Percentiles rank a stretch among this genome's conserved stretches.
These are phyloP conservation scores for Apophysomyces sp. DNA, from an alignment of 371 early-diverging fungal species.

Conservation along the genomic window DNA sequence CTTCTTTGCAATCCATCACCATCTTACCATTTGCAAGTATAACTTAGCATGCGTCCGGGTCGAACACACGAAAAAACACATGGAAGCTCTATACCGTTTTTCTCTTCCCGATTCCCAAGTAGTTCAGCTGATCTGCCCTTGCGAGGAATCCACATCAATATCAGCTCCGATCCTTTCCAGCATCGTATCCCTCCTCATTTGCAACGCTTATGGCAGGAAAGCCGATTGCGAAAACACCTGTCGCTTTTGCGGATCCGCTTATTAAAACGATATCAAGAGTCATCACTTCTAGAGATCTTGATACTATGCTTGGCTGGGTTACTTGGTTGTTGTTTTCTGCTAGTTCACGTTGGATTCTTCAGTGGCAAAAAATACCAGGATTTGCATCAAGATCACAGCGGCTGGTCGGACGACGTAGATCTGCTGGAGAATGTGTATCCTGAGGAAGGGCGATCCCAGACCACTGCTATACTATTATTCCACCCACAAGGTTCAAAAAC, in stretches of 20 bases:
- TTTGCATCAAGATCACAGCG: constrained; percentile 37
- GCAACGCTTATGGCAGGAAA: constrained; percentile 49
- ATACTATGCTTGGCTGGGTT: constrained; percentile 13
- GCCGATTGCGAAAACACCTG: constrained; percentile 22
- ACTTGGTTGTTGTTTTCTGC: constrained; percentile 23
- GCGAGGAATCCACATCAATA: constrained; percentile 54
- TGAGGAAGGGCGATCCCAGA: constrained; percentile 49
- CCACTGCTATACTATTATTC: constrained; percentile 52
- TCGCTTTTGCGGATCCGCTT: constrained; percentile 21
- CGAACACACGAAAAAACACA: not conserved
- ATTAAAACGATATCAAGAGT: constrained; percentile 21
- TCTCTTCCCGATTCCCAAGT: not conserved
- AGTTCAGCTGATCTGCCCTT: constrained; percentile 9
- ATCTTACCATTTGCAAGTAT: not conserved
- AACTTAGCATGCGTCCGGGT: not conserved
- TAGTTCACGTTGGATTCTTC: constrained; percentile 47
- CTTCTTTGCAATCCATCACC: not conserved
- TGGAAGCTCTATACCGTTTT: not conserved
- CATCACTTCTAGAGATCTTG: constrained; percentile 22
- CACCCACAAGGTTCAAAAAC: constrained; percentile 1
- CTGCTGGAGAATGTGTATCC: constrained; percentile 54
- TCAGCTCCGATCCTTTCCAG: constrained; percentile 53
- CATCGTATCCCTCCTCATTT: constrained; percentile 48
- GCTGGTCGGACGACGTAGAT: constrained; percentile 37
- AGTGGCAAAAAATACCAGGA: constrained; percentile 48